Conservation (phyloP, 2,329 filamentous ascomycete genomes). For the Fusarium mangiferae region DNA sequence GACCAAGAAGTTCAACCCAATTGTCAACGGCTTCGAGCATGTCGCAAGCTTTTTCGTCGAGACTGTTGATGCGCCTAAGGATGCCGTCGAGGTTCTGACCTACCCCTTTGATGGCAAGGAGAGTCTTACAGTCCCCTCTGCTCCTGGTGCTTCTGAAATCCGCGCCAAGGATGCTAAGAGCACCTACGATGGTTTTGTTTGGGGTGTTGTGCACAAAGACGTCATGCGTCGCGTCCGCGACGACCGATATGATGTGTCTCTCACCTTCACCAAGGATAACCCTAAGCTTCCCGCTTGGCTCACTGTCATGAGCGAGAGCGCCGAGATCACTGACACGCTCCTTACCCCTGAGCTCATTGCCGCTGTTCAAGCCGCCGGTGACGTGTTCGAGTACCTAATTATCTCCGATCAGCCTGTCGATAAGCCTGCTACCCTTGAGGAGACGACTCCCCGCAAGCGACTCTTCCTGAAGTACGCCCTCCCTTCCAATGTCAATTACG, state of each 20-base stretch:
- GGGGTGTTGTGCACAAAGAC: conserved; percentile 94
- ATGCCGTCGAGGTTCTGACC: conserved; percentile 79
- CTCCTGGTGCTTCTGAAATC: conserved; percentile 66
- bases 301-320: conserved; percentile 96
- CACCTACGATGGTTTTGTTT: conserved; percentile 90
- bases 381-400: conserved; percentile 84
- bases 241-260: conserved; percentile 91
- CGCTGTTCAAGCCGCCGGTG: conserved; percentile 81
- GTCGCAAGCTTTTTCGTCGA: conserved; percentile 83
- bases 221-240: conserved; percentile 89
- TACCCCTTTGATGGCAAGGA: conserved; percentile 96
- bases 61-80: conserved; percentile 72
- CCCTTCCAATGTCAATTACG: conserved; percentile 71
- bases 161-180: conserved; percentile 70
- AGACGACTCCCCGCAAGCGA: conserved; percentile 86
- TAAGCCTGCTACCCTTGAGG: conserved; percentile 85
- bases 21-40: conserved; percentile 69
- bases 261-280: conserved; percentile 94
- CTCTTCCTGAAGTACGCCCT: conserved; percentile 81
- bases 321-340: conserved; percentile 89
- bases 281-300: conserved; percentile 88
- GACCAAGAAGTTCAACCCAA: conserved; percentile 87
- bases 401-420: conserved; percentile 90
- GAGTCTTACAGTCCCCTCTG: conserved; percentile 75
- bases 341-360: conserved; percentile 88